Base-by-base conservation (phyloP, 768 basidiomycete genomes). In the Boletus insuetus region DNA sequence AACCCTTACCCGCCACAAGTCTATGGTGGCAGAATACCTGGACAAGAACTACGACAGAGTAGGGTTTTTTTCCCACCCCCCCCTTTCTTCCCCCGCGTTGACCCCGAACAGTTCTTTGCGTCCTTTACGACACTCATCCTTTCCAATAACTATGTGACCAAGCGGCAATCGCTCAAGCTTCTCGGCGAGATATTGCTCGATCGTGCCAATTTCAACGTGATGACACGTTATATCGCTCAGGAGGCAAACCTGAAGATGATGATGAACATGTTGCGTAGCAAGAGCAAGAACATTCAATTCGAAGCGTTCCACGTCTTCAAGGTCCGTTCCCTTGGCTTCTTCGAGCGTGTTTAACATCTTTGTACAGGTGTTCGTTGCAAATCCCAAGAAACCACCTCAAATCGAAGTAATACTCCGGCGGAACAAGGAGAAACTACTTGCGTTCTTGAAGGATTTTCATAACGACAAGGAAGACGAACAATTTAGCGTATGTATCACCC, bases 241-340 rank as follows among this genome's bases (percentile, higher is more conserved):
- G 97, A 98, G 68, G 88, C 86, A 29, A 99, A 98, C 70, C 80
- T 99, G 59, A 98, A 98, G 86, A 92, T 96, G 88, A 97, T 99
- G 93, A 99, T 99, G 97, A 98, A 98, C 73, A 81, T 98, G 53
- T 78, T 99, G 53, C 83, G 95, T 58, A 94, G 98, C 71, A 97
- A 95, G 82, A 98, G 95, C 82, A 92, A 94, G 80, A 99, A 99
- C 73, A 98, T 99, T 44, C 97, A 99, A 72, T 99, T 98, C 54
- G 97, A 99, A 71, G 96, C 97, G 3, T 99, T 99, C 75, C 97
- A 99, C 66, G 97, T 99, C 38, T 99, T 99, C 83, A 99, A 98
- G 84, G 96, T 94, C 51, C n/a, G 82, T 65, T 20, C 3, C 16
- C 29, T 29, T 20, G 24, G 16, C 19, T 11, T 32, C 6, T 39